Percentiles rank a stretch among this genome's conserved stretches.
phyloP scores from a whole-genome alignment of 768 basidiomycete species.

The Tricholoma terreum region DNA sequence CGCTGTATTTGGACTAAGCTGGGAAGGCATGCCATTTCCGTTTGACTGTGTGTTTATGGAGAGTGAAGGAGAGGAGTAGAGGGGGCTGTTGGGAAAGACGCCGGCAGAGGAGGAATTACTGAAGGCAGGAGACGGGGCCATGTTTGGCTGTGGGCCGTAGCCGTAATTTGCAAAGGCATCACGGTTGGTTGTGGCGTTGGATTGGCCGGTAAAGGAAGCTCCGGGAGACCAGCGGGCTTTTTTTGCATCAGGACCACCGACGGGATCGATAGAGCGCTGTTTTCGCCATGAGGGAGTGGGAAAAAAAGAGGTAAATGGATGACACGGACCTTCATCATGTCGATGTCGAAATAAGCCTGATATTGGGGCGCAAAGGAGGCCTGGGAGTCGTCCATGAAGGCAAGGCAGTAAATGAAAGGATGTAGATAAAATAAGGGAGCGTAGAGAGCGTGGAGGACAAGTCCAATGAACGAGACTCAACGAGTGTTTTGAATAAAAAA shows the following conservation, averaged over 20 bases:
- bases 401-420: constrained; percentile 24
- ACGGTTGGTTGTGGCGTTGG: constrained; percentile 36
- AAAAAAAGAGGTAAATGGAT: neutral
- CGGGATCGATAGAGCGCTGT: constrained; percentile 84
- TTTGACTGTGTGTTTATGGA: constrained; percentile 62
- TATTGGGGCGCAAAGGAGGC: constrained; percentile 69
- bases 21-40: constrained; percentile 45
- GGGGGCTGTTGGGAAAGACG: constrained; percentile 51
- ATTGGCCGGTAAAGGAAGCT: constrained; percentile 42
- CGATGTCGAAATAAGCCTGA: constrained; percentile 76
- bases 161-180: constrained; percentile 86
- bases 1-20: constrained; percentile 70
- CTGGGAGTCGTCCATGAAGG: constrained; percentile 71
- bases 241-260: constrained; percentile 81
- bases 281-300: constrained; percentile 3
- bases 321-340: constrained; percentile 82
- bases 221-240: constrained; percentile 88
- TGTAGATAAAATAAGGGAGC: constrained; percentile 40
- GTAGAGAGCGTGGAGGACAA: constrained; percentile 44
- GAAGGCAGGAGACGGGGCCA: constrained; percentile 50
- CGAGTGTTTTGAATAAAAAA: constrained; percentile 38
- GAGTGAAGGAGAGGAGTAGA: constrained; percentile 73
- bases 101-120: constrained; percentile 44
- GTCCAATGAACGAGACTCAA: constrained; percentile 37
- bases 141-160: constrained; percentile 72